phyloP scores from a whole-genome alignment of 2,329 filamentous ascomycete genomes.

The Cercospora canescens region DNA sequence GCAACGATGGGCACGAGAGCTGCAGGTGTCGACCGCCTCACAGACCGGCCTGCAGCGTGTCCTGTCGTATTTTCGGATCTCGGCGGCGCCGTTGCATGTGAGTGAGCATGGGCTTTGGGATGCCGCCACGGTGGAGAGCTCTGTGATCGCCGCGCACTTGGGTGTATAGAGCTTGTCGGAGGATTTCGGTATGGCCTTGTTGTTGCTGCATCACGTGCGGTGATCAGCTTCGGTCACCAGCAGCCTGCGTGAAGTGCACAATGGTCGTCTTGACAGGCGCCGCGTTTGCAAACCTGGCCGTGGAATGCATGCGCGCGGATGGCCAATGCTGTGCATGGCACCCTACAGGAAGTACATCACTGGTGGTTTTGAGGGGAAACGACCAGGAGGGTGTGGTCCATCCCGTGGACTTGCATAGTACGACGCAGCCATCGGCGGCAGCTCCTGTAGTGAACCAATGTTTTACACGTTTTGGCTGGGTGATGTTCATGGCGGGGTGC shows the following conservation, averaged over 20 bases:
- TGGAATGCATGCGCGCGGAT: neutral
- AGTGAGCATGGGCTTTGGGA: neutral
- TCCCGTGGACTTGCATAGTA: conserved; percentile 3
- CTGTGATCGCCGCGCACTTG: neutral
- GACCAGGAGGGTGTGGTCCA: neutral
- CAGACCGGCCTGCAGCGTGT: neutral
- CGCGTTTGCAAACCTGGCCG: neutral
- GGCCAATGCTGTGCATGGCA: neutral
- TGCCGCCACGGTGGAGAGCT: neutral
- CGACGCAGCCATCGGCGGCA: neutral
- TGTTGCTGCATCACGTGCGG: neutral
- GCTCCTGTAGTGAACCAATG: conserved; percentile 1
- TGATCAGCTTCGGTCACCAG: neutral
- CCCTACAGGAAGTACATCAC: neutral
- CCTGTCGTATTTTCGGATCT: neutral
- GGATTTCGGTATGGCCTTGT: neutral
- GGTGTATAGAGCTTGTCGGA: neutral
- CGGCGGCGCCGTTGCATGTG: neutral
- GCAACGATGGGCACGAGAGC: neutral
- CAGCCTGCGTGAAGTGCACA: neutral
- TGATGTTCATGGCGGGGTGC: neutral
- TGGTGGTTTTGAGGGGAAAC: neutral
- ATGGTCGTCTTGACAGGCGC: conserved; percentile 4
- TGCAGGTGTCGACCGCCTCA: neutral
- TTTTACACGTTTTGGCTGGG: neutral